These are phyloP conservation scores for Cyberlindnera maclurae DNA, from an alignment of 805 yeast genomes.

Conservation along the genomic window DNA sequence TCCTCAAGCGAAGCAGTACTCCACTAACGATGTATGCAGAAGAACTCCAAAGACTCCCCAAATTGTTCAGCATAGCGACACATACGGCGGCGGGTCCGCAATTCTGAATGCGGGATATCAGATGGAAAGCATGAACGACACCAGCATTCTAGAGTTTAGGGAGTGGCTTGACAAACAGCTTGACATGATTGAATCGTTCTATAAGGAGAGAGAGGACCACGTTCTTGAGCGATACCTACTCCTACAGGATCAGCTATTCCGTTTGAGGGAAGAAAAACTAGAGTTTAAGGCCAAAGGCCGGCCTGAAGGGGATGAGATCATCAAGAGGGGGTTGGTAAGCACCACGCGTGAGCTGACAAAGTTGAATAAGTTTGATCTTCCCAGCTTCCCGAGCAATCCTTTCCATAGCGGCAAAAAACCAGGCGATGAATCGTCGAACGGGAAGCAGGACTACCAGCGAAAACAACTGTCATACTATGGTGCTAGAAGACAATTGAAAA, in stretches of 20 bases:
- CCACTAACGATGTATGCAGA: not conserved
- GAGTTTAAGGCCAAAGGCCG: constrained; percentile 15
- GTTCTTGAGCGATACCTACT: constrained; percentile 51
- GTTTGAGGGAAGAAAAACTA: constrained; percentile 47
- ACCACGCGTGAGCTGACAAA: constrained; percentile 15
- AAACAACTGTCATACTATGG: constrained; percentile 48
- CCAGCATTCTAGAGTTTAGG: constrained; percentile 44
- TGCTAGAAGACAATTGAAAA: constrained; percentile 62
- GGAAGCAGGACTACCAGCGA: constrained; percentile 42
- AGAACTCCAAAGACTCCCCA: not conserved
- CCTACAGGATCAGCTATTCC: constrained; percentile 62
- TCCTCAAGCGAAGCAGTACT: not conserved
- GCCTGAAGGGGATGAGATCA: constrained; percentile 7
- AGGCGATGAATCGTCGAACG: constrained; percentile 4
- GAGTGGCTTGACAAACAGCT: constrained; percentile 63
- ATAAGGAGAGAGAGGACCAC: constrained; percentile 50
- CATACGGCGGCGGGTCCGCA: constrained; percentile 16
- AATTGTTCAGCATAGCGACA: constrained; percentile 1
- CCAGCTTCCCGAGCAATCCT: constrained; percentile 31
- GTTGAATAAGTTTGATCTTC: constrained; percentile 32
- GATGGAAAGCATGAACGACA: constrained; percentile 21
- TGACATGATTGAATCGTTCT: constrained; percentile 54
- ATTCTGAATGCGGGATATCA: constrained; percentile 5
- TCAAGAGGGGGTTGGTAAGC: constrained; percentile 12
- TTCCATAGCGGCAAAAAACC: constrained; percentile 13